These are phyloP conservation scores for Euphorbia schlechtendalii DNA, from an alignment of 441 rosid species.

Conservation along the genomic window DNA sequence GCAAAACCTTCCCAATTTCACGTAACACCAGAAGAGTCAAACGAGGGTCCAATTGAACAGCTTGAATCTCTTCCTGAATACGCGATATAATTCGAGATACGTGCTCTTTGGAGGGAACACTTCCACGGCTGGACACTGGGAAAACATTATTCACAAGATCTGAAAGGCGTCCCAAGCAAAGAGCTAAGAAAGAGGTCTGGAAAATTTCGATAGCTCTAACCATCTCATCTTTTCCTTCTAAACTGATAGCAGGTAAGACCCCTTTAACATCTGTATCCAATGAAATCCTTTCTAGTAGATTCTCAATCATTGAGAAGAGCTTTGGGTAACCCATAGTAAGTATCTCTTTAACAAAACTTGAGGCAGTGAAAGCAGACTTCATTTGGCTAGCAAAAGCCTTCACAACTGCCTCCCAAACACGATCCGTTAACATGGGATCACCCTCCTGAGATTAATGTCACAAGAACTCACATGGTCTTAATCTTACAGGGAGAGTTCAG, in stretches of 20 bases:
- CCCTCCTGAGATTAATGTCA: constrained; percentile 47
- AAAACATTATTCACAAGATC: constrained; percentile 83
- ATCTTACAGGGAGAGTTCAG: not conserved
- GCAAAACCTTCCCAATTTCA: constrained; percentile 79
- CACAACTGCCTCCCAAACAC: constrained; percentile 96
- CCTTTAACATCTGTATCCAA: constrained; percentile 83
- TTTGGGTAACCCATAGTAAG: constrained; percentile 92
- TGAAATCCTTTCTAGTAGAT: constrained; percentile 78
- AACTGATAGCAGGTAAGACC: constrained; percentile 70
- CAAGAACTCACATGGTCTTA: not conserved
- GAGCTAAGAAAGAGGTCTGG: constrained; percentile 81
- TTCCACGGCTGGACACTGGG: constrained; percentile 92
- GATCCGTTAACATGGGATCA: constrained; percentile 71
- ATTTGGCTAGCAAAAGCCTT: constrained; percentile 84
- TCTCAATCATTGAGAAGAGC: constrained; percentile 74
- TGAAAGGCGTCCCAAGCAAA: constrained; percentile 71
- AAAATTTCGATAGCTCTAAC: constrained; percentile 69
- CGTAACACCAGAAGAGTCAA: constrained; percentile 87
- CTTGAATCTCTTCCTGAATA: constrained; percentile 88
- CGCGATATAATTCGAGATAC: constrained; percentile 70
- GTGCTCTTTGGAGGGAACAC: constrained; percentile 85
- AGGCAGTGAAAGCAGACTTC: constrained; percentile 94
- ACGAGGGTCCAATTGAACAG: constrained; percentile 82
- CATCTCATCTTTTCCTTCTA: constrained; percentile 74
- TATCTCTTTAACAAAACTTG: constrained; percentile 94